Evolutionary conservation across 805 yeast species (phyloP).

Genomic region (Vanderwaltozyma yarrowii): DNA sequence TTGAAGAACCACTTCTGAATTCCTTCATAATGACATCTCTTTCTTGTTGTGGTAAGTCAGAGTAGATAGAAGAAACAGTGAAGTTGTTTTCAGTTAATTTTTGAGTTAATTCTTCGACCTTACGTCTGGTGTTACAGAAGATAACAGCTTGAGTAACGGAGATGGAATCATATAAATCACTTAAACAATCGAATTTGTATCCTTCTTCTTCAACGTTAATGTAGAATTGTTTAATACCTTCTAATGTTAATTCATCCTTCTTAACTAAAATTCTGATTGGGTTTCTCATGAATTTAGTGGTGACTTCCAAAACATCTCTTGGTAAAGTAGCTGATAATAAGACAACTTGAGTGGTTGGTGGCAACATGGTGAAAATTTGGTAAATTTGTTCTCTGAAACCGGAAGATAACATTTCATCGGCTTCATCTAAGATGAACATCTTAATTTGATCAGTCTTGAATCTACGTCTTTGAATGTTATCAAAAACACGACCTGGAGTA

Average conservation of each 20-base stretch:
- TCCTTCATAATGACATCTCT: conserved; percentile 93
- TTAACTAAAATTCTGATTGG: conserved; percentile 92
- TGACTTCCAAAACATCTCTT: conserved; percentile 81
- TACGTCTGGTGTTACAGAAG: conserved; percentile 92
- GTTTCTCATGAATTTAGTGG: conserved; percentile 83
- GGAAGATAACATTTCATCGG: conserved; percentile 81
- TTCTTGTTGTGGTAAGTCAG: conserved; percentile 92
- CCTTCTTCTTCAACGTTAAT: conserved; percentile 86
- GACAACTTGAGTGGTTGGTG: conserved; percentile 83
- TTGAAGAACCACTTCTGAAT: conserved; percentile 85
- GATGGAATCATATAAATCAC: conserved; percentile 90
- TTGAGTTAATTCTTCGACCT: conserved; percentile 84
- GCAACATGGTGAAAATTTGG: conserved; percentile 78
- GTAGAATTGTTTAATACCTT: conserved; percentile 89
- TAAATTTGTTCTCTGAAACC: conserved; percentile 95
- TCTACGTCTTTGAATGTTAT: conserved; percentile 86
- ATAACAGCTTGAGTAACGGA: conserved; percentile 97
- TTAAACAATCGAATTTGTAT: conserved; percentile 88
- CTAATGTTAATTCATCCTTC: conserved; percentile 86
- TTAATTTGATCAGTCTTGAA: conserved; percentile 75
- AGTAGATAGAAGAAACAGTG: conserved; percentile 94
- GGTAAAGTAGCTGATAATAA: conserved; percentile 93
- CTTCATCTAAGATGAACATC: conserved; percentile 95
- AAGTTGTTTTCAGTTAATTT: conserved; percentile 72
- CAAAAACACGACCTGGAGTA: conserved; percentile 96